Evolutionary conservation across 805 yeast species (phyloP).

Genomic region (Cyberlindnera bimundalis): DNA sequence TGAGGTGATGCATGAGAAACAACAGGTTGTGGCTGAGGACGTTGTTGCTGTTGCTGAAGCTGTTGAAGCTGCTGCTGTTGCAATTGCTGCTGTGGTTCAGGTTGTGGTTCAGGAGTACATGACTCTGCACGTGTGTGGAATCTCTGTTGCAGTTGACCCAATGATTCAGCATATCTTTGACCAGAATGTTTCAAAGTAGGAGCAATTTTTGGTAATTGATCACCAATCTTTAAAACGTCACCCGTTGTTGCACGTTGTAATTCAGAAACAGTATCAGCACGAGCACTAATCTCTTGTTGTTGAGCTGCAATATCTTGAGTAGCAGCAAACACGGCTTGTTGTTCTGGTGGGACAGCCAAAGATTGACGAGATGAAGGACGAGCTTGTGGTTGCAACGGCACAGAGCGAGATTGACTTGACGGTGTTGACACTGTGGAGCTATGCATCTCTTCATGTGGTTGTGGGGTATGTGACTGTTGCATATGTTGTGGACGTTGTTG

Average conservation of each 20-base stretch:
- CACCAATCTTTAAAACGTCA: slow-evolving; percentile 26
- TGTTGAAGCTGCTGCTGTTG: slow-evolving; percentile 4
- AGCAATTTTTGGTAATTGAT: slow-evolving; percentile 25
- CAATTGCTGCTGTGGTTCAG: slow-evolving; percentile 4
- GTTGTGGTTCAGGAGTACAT: slow-evolving; percentile 8
- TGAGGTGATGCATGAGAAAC: not conserved
- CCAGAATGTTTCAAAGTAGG: slow-evolving; percentile 18
- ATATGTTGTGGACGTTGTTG: slow-evolving; percentile 17
- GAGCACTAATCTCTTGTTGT: slow-evolving; percentile 14
- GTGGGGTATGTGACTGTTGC: slow-evolving; percentile 15
- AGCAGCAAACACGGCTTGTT: slow-evolving; percentile 5
- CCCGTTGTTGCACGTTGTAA: slow-evolving; percentile 20
- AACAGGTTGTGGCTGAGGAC: slow-evolving; percentile 2
- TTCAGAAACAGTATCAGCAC: slow-evolving; percentile 20
- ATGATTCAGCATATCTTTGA: slow-evolving; percentile 13
- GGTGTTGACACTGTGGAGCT: not conserved
- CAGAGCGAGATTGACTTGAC: not conserved
- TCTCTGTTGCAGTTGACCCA: slow-evolving; percentile 18
- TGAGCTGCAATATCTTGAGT: slow-evolving; percentile 3
- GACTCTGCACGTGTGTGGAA: slow-evolving; percentile 21
- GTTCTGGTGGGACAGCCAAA: slow-evolving; percentile 12
- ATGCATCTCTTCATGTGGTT: slow-evolving; percentile 4
- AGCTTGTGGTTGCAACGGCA: not conserved
- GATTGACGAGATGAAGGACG: slow-evolving; percentile 9
- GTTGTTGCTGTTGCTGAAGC: too few species aligned